Evolutionary conservation across 257 asterid genomes (phyloP), one percentile per base, ranked within the genome.

Genomic region (Cinchona pubescens): DNA sequence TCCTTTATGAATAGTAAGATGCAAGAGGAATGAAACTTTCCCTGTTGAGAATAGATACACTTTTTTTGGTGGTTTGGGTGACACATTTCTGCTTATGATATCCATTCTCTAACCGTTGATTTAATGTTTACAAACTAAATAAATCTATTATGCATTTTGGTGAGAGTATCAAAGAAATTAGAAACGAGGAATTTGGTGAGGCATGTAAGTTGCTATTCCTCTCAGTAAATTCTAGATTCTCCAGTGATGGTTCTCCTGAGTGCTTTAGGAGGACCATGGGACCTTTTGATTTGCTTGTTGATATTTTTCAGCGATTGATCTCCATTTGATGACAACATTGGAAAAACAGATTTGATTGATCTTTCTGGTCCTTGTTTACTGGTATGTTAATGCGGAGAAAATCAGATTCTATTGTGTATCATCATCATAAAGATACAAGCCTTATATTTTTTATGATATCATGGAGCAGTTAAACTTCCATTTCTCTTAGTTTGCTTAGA

Each of bases 61-160:
- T n/a, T n/a, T n/a, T n/a, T n/a, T n/a, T n/a, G n/a, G n/a, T n/a
- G n/a, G n/a, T n/a, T n/a, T n/a, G n/a, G n/a, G n/a, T n/a, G n/a
- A n/a, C n/a, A 21, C 14, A 23, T 67, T 27, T n/a, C 25, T 71
- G 37, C 71, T n/a, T 46, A 51, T 63, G 15, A 38, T 29, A 53
- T 53, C 7, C 59, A 67, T 66, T 48, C 49, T 40, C 25, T 69
- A 62, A 53, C 60, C 40, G 61, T 53, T 74, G 62, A 21, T 25
- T 79, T 73, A 11, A 74, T 15, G 51, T 60, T 74, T 79, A 67
- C 92, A 94, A 98, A 74, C 84, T 94, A 81, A 77, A 89, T 70
- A 98, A 94, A 83, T 97, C 96, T 25, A 86, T 92, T 55, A 94
- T 90, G 97, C 99, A 94, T 81, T 92, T 90, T 78, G 99, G 98